Evolutionary conservation across 2,329 filamentous ascomycete species (phyloP).

Genomic region (Talaromyces sp.): DNA sequence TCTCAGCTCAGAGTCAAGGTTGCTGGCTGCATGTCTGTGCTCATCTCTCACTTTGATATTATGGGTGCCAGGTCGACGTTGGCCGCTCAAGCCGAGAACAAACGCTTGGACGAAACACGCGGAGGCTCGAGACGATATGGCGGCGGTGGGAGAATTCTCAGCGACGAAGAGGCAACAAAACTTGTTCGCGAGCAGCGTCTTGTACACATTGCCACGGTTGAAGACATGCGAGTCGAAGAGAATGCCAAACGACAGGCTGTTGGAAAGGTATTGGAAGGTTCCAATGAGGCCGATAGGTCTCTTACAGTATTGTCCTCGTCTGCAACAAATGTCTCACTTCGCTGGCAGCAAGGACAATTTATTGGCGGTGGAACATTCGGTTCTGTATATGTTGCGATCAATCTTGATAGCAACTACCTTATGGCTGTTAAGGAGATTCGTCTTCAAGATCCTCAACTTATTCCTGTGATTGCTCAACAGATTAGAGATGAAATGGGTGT

Average conservation of each 20-base stretch:
- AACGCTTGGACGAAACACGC: slow-evolving; percentile 75
- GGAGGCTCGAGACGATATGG: slow-evolving; percentile 75
- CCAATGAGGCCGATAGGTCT: slow-evolving; percentile 92
- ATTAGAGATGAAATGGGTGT: slow-evolving; percentile 98
- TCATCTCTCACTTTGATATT: slow-evolving; percentile 98
- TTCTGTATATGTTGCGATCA: slow-evolving; percentile 95
- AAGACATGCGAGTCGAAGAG: slow-evolving; percentile 72
- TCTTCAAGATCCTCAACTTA: slow-evolving; percentile 91
- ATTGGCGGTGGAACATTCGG: slow-evolving; percentile 96
- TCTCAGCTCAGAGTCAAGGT: slow-evolving; percentile 79
- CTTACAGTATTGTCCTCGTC: slow-evolving; percentile 90
- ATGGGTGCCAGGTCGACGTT: slow-evolving; percentile 93
- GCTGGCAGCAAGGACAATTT: slow-evolving; percentile 99
- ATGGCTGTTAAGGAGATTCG: slow-evolving; percentile 99
- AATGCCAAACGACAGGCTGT: slow-evolving; percentile 82
- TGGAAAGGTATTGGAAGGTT: slow-evolving; percentile 86
- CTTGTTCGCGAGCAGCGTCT: slow-evolving; percentile 74
- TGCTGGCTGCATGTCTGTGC: slow-evolving; percentile 91
- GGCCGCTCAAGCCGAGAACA: slow-evolving; percentile 89
- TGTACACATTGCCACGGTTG: slow-evolving; percentile 68
- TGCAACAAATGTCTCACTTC: slow-evolving; percentile 88
- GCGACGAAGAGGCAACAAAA: slow-evolving; percentile 80
- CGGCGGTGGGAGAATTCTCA: slow-evolving; percentile 62
- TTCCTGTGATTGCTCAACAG: slow-evolving; percentile 87
- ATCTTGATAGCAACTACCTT: slow-evolving; percentile 88